Base-by-base conservation (phyloP, 2,329 filamentous ascomycete genomes). In the Rutstroemia sp. region DNA sequence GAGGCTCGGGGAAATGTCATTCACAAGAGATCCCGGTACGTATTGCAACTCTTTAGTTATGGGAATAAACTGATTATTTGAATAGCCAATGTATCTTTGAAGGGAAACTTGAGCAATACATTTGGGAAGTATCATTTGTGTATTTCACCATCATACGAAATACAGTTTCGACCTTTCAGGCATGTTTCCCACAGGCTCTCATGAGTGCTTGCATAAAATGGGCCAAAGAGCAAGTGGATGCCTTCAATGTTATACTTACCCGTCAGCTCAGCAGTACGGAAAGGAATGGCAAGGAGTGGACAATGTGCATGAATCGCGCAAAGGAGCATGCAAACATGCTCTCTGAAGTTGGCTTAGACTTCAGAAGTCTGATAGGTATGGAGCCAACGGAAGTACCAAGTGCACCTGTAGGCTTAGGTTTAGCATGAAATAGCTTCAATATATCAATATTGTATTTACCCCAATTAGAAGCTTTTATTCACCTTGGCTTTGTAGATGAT, bases 171-270 rank as follows among this genome's bases (percentile, higher is more conserved):
- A 92, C 89, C 67, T 96, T 94, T 72, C 90, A 95, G 68, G 76
- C 78, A 53, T 95, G 90, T 70, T 97, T 97, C 69, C 86, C 91
- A 10, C 80, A 89, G 25, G 78, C 84, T 14, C 89, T 94, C 76
- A 95, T 94, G 80, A 95, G 90, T 66, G 91, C 92, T 0, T 95
- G 91, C 65, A 92, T 99, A 65, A 95, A 92, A 69, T 99, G 94
- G 94, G 92, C 91, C n/a, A 97, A 96, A 72, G 87, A 94, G 65
- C 86, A 95, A 69, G 84, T 97, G 1, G 92, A 96, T 65, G 84
- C 84, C 2, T 97, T 97, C 76, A 97, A 96, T 66, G 79, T 78
- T 47, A 84, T 94, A 51, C 76, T 99, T 39, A 83, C 80, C 38
- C 79, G 92, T 58, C 94, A 97, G 73, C 76, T 99, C 59, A 95